Percentiles rank a stretch among this genome's conserved stretches.
Evolutionary conservation across 2,329 filamentous ascomycete genomes (phyloP).

Genomic region (Cercospora canescens): DNA sequence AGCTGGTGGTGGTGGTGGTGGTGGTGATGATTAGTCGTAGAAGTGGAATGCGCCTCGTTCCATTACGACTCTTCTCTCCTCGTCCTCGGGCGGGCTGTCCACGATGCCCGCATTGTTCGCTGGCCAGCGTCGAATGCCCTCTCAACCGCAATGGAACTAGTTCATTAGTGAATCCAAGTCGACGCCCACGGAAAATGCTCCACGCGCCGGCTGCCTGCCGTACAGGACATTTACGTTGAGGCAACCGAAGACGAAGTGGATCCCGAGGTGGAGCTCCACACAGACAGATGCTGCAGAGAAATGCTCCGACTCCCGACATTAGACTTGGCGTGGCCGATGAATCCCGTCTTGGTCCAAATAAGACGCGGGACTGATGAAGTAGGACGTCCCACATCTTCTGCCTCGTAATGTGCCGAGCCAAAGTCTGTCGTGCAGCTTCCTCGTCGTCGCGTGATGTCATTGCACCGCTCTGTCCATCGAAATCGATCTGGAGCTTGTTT

Average conservation of each 20-base stretch:
- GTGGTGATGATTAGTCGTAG: background rate
- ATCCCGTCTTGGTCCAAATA: background rate
- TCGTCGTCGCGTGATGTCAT: background rate
- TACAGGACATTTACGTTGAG: background rate
- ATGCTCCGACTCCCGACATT: background rate
- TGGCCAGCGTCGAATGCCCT: background rate
- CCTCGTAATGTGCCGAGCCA: background rate
- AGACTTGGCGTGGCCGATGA: background rate
- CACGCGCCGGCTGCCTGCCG: background rate
- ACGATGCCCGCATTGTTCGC: background rate
- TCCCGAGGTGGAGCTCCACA: background rate
- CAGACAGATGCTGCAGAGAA: background rate
- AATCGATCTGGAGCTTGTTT: background rate
- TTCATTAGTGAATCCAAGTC: too few relatives aligned
- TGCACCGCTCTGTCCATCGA: background rate
- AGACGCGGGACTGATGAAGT: background rate
- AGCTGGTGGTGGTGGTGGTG: background rate
- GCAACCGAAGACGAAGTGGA: background rate
- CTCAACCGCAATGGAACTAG: too few relatives aligned
- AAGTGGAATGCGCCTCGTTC: constrained; percentile 6
- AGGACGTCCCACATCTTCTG: background rate
- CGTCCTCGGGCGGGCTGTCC: background rate
- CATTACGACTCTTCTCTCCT: constrained; percentile 5
- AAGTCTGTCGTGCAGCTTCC: background rate
- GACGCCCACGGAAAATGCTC: too few relatives aligned